Evolutionary conservation across 78 protist genomes (phyloP).

Genomic region (Guillardia theta): DNA sequence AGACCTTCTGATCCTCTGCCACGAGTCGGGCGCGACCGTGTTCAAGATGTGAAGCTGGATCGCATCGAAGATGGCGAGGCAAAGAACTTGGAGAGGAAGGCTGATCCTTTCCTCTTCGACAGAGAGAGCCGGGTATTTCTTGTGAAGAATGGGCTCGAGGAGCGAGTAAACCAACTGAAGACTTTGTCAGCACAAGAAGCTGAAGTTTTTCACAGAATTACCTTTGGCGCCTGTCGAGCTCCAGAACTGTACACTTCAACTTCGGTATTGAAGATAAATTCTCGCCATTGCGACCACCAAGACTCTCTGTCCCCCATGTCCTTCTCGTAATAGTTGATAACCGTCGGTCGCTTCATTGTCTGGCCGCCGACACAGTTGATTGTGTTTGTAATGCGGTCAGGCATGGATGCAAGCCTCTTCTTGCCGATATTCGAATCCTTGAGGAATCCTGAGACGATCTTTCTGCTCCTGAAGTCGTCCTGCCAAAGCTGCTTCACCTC

Average conservation of each 20-base stretch:
- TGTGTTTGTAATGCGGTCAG: background rate
- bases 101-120: constrained; percentile 46
- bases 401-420: constrained; percentile 1
- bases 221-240: background rate
- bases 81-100: constrained; percentile 43
- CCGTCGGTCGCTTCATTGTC: constrained; percentile 12
- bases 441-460: background rate
- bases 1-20: background rate
- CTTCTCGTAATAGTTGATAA: background rate
- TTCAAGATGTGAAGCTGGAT: background rate
- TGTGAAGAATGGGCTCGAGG: background rate
- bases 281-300: constrained; percentile 48
- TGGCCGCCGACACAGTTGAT: background rate
- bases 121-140: constrained; percentile 47
- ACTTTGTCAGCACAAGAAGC: background rate
- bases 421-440: background rate
- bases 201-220: background rate
- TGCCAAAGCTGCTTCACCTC: background rate
- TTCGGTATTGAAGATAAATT: background rate
- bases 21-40: background rate
- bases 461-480: background rate
- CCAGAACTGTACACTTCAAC: background rate
- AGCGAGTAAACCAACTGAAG: background rate
- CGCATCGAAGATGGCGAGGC: constrained; percentile 47
- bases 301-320: background rate